Evolutionary conservation across 78 protist genomes (phyloP).

Genomic region (Pigoraptor vietnamica): DNA sequence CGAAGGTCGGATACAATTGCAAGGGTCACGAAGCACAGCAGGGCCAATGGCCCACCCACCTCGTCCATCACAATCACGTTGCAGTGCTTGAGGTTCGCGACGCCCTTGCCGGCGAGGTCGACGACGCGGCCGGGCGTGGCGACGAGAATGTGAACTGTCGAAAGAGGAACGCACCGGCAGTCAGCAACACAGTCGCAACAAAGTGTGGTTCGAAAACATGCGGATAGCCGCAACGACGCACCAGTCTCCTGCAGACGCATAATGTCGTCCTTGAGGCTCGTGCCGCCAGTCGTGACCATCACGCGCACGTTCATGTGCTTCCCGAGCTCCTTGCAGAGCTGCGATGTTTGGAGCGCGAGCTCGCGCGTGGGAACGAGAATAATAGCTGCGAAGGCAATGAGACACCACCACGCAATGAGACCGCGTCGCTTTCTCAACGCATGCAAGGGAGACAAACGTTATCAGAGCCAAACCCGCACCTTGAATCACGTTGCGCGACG

Average conservation of each 20-base stretch:
- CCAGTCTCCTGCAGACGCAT: conserved; percentile 37
- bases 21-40: no score
- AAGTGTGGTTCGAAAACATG: no score
- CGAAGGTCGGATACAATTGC: no score
- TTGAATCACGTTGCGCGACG: conserved; percentile 12
- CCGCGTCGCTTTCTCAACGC: no score
- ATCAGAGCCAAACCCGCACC: conserved; percentile 46
- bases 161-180: neutral
- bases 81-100: conserved; percentile 20
- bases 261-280: conserved; percentile 81
- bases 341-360: conserved; percentile 46
- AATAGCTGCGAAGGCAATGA: conserved; percentile 48
- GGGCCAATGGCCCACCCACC: conserved; percentile 15
- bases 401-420: neutral
- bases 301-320: conserved; percentile 77
- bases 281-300: conserved; percentile 95
- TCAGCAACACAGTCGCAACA: no score
- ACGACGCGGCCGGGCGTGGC: conserved; percentile 84
- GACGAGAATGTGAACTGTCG: conserved; percentile 75
- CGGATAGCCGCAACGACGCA: conserved; percentile 16
- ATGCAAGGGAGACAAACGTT: no score
- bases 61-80: conserved; percentile 76
- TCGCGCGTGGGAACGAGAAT: conserved; percentile 81
- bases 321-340: conserved; percentile 43
- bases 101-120: neutral